Evolutionary conservation across 2,329 filamentous ascomycete species (phyloP).

Genomic region (Colletotrichum gloeosporioides): DNA sequence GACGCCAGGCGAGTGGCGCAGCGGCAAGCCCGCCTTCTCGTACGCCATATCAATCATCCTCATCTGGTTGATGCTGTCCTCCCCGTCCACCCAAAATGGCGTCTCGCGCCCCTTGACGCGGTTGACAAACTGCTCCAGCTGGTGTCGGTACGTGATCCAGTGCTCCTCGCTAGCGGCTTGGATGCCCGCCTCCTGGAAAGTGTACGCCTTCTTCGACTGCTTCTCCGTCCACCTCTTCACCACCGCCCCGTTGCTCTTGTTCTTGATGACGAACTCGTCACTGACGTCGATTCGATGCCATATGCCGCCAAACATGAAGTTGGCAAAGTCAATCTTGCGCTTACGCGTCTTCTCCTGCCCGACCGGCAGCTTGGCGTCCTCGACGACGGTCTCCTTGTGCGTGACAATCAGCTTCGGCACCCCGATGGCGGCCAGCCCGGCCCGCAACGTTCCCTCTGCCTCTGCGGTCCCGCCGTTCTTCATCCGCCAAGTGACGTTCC

Average conservation of each 20-base stretch:
- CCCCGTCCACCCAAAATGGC: conserved; percentile 42
- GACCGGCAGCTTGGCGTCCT: conserved; percentile 20
- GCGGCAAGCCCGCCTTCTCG: conserved; percentile 32
- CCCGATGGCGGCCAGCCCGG: neutral
- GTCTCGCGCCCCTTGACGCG: conserved; percentile 42
- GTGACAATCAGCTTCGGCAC: conserved; percentile 28
- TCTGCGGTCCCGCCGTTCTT: conserved; percentile 41
- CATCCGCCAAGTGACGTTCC: conserved; percentile 42
- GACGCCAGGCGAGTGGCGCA: conserved; percentile 21
- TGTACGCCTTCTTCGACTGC: conserved; percentile 38
- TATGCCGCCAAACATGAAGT: conserved; percentile 29
- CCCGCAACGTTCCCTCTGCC: conserved; percentile 31
- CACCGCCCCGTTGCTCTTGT: conserved; percentile 19
- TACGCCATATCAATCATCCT: conserved; percentile 53
- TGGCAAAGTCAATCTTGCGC: conserved; percentile 32
- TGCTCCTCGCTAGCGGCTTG: conserved; percentile 35
- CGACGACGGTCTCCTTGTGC: conserved; percentile 16
- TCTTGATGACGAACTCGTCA: conserved; percentile 37
- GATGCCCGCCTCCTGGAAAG: conserved; percentile 35
- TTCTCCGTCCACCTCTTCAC: conserved; percentile 28
- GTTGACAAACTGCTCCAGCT: conserved; percentile 56
- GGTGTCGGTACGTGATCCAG: conserved; percentile 51
- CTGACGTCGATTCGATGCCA: conserved; percentile 42
- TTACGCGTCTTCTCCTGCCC: conserved; percentile 28
- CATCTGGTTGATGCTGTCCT: conserved; percentile 50